Evolutionary conservation across 148 eudicot species (phyloP), one percentile per base, ranked within the genome.

Genomic region (Spergularia marina): DNA sequence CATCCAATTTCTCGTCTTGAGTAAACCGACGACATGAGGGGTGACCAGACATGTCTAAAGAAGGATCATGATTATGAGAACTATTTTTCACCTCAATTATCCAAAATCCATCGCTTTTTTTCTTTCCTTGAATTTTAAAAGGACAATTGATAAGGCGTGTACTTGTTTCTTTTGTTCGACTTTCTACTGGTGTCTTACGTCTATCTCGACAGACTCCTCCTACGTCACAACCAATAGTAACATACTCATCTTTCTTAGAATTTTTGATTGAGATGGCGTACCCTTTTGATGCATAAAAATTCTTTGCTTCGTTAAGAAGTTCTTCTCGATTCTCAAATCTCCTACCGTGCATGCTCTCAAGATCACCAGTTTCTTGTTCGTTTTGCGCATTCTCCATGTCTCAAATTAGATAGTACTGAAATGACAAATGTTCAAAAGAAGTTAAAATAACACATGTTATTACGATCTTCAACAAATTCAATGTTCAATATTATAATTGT

Each of bases 201-300:
- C 66, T 49, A 74, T 23, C 58, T 5, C 70, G 58, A 51, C 64
- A 74, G 18, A 13, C 4, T 23, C 60, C 70, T 7, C 78, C 64
- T 66, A 56, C 17, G 36, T 75, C 78, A 53, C 78, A 75, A 30
- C n/a, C n/a, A 65, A 64, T 10, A 18, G 21, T 41, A 0, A 75
- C 65, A 75, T 65, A 75, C 23, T 75, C 55, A 34, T 75, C 71
- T 53, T 63, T 75, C 65, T 65, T 65, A 14, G 71, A 75, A 53
- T 12, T 34, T 65, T 20, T 64, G 10, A 65, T 65, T 12, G 62
- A 18, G 10, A 51, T 39, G 13, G 40, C 76, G 34, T 75, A 53
- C 68, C 77, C 52, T 34, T 75, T 60, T 49, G 68, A 6, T 51
- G 44, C 56, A 47, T 20, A 61, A 49, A 11, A 40, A 3, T 12